Percentiles rank a stretch among this genome's conserved stretches.
phyloP scores from a whole-genome alignment of 768 basidiomycete species.

The Artomyces pyxidatus region DNA sequence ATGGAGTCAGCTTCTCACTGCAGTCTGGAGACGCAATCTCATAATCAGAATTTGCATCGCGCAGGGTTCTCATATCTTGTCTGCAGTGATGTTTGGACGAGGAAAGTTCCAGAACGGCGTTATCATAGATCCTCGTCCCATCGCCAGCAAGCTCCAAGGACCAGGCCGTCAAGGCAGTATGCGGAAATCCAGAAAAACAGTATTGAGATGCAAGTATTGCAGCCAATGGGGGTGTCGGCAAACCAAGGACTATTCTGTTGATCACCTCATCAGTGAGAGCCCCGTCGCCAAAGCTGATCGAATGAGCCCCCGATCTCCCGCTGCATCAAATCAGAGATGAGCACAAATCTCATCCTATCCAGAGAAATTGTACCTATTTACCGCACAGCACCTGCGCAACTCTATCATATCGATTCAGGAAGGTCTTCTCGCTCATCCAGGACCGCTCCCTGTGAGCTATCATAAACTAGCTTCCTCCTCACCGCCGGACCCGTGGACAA shows the following conservation, averaged over 20 bases:
- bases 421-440: conserved; percentile 82
- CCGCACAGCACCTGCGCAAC: conserved; percentile 85
- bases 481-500: conserved; percentile 81
- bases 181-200: neutral
- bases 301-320: conserved; percentile 85
- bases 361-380: conserved; percentile 47
- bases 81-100: too few species aligned
- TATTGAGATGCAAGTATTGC: conserved; percentile 64
- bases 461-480: conserved; percentile 65
- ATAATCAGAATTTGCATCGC: conserved; percentile 54
- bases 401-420: conserved; percentile 85
- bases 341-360: neutral
- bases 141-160: conserved; percentile 87
- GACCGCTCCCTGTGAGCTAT: conserved; percentile 76
- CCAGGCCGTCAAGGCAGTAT: conserved; percentile 51
- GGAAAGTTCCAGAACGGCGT: too few species aligned
- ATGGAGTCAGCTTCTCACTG: conserved; percentile 80
- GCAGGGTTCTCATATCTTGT: too few species aligned
- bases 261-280: conserved; percentile 83
- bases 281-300: conserved; percentile 74
- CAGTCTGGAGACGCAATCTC: conserved; percentile 66
- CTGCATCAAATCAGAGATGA: conserved; percentile 28
- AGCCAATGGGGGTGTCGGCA: conserved; percentile 78
- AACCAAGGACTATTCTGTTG: conserved; percentile 79
- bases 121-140: too few species aligned